Evolutionary conservation across 225 moss, liverwort and hornwort species (phyloP), one percentile per base, ranked within the genome.

Genomic region (Pseudoscleropodium purum): DNA sequence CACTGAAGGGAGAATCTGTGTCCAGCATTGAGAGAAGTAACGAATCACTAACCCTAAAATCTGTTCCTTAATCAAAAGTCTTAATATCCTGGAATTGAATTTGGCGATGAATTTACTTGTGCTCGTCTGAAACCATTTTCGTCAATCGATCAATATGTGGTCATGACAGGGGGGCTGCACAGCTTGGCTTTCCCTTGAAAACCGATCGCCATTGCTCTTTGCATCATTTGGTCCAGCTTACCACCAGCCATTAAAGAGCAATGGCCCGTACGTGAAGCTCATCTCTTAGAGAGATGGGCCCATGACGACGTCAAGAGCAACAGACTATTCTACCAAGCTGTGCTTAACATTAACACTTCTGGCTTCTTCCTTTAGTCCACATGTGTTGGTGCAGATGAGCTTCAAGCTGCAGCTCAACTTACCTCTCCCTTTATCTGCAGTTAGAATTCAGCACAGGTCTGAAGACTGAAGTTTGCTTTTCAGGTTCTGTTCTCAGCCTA

Each of bases 151-250:
- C 85, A 87, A 76, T 81, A 54, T 88, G 83, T 83, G 83, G 88
- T 86, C 82, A 85, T 89, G 85, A 85, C 85, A 62, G 90, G 86
- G 83, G 90, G 63, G 6, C 1, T 91, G 86, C 91, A 86, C 86
- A 88, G 75, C 88, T 90, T 90, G 88, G 84, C 90, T 91, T 91
- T 90, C 84, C 90, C 91, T 91, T 87, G 88, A 90, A 93, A 93
- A 87, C 93, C 90, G 93, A 90, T 29, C 72, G 84, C 86, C 90
- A 84, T 87, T 91, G 70, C 86, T 84, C 84, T 86, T 80, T 90
- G 79, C 90, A 93, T 87, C 86, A 89, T 91, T 93, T 81, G 70
- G 87, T 90, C 91, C 88, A 90, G 88, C 87, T 89, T 70, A 81
- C 88, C 84, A 88, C 84, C 88, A 56, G 75, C 69, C 84, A 90